Percentiles rank a stretch among this genome's conserved stretches.
Evolutionary conservation across 1,284 basidiomycete genomes (phyloP).

Genomic region (Rhodotorula sp.): DNA sequence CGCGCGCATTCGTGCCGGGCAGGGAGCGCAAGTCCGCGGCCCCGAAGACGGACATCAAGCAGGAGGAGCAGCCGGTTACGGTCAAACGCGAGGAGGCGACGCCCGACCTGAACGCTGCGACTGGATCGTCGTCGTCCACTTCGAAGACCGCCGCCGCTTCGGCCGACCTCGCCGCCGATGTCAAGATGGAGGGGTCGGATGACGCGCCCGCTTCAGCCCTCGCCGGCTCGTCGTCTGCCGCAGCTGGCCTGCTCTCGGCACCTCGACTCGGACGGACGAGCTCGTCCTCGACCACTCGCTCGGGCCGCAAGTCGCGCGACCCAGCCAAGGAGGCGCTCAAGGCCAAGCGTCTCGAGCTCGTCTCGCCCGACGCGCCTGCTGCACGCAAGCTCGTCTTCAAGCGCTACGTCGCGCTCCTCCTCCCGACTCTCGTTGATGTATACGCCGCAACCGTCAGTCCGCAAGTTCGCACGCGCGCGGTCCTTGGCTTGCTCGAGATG

Average conservation of each 20-base stretch:
- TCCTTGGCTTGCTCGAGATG: slow-evolving; percentile 81
- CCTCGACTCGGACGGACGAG: slow-evolving; percentile 9
- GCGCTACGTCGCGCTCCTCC: slow-evolving; percentile 75
- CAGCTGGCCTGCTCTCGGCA: neutral
- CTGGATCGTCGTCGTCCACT: neutral
- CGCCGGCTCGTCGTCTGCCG: neutral
- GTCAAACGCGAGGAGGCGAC: slow-evolving; percentile 41
- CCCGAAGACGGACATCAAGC: slow-evolving; percentile 18
- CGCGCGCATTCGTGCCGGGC: slow-evolving; percentile 38
- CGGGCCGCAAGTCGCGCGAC: slow-evolving; percentile 9
- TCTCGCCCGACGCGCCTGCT: slow-evolving; percentile 54
- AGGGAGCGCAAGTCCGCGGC: slow-evolving; percentile 18
- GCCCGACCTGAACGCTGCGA: slow-evolving; percentile 9
- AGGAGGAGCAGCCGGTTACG: slow-evolving; percentile 5
- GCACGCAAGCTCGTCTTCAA: slow-evolving; percentile 57
- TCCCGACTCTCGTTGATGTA: slow-evolving; percentile 89
- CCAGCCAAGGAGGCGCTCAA: slow-evolving; percentile 45
- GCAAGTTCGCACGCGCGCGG: slow-evolving; percentile 77
- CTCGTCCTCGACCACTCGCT: slow-evolving; percentile 18
- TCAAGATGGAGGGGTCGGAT: slow-evolving; percentile 36
- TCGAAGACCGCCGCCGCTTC: neutral
- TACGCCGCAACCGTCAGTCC: slow-evolving; percentile 89
- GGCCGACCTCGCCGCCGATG: slow-evolving; percentile 13
- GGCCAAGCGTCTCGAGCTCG: slow-evolving; percentile 54
- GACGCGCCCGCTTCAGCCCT: slow-evolving; percentile 7